A percentile compares a stretch with the other conserved stretches of the same genome.
phyloP scores from a whole-genome alignment of 441 rosid genomes.

The Theobroma grandiflorum region DNA sequence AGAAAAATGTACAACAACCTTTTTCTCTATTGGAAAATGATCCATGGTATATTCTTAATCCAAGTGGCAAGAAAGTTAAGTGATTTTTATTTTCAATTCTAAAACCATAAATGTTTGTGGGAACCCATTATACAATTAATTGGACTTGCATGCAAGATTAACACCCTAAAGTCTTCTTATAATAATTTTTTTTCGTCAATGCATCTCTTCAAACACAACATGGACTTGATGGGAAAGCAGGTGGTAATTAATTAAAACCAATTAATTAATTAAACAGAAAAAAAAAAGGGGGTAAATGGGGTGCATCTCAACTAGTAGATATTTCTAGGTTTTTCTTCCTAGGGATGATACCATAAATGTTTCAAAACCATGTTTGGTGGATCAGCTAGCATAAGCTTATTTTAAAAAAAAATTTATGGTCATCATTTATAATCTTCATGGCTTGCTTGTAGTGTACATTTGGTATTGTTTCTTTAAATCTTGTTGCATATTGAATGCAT shows the following conservation, averaged over 20 bases:
- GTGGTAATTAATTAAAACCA: not conserved
- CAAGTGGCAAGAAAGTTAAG: not conserved
- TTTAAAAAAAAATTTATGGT: not conserved
- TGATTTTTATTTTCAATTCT: not conserved
- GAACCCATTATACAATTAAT: not conserved
- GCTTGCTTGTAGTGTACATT: constrained; percentile 27
- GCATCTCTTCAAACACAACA: not conserved
- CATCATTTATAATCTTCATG: not conserved
- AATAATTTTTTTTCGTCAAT: constrained; percentile 5
- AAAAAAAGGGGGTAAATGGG: not conserved
- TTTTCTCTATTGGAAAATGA: not conserved
- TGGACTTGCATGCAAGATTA: not conserved
- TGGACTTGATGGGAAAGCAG: not conserved
- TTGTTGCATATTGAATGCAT: not conserved
- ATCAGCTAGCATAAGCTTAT: not conserved
- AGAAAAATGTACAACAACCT: not conserved
- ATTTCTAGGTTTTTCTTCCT: not conserved
- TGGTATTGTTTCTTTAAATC: not conserved
- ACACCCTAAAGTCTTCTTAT: not conserved
- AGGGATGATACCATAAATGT: constrained; percentile 6
- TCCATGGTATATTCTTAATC: not conserved
- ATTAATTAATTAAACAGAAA: too few relatives aligned
- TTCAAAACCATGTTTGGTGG: constrained; percentile 19
- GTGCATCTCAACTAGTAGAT: constrained; percentile 3
- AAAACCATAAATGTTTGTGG: not conserved